Evolutionary conservation across 2,329 filamentous ascomycete genomes (phyloP).

Genomic region (Fusarium fujikuroi): DNA sequence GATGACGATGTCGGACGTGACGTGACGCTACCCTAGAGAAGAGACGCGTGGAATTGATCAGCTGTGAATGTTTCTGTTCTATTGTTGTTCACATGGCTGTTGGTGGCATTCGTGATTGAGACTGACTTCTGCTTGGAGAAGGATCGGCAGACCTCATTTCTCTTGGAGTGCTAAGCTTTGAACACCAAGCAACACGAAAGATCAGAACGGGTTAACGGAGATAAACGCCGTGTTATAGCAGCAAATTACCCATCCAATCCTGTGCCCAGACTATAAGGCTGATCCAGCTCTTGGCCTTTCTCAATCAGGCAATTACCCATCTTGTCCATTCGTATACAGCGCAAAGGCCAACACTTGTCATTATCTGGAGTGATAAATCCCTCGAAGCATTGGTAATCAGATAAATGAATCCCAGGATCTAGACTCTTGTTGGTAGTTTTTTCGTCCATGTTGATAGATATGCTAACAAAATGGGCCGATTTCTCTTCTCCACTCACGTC

Average conservation of each 20-base stretch:
- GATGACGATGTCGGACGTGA: not conserved
- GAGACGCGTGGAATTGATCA: constrained; percentile 2
- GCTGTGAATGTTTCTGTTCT: not conserved
- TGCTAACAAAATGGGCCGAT: constrained; percentile 29
- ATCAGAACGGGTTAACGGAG: not conserved
- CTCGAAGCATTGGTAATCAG: constrained; percentile 7
- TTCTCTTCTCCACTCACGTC: constrained; percentile 12
- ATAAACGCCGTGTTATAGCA: not conserved
- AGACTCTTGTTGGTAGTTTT: constrained; percentile 11
- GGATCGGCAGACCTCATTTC: not conserved
- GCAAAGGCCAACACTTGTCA: not conserved
- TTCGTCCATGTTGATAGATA: constrained; percentile 4
- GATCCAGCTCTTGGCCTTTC: constrained; percentile 4
- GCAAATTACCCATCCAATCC: not conserved
- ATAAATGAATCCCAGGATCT: constrained; percentile 2
- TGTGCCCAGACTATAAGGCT: not conserved
- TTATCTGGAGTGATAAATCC: not conserved
- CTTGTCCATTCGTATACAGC: not conserved
- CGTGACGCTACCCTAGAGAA: not conserved
- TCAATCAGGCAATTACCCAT: not conserved
- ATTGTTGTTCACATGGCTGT: not conserved
- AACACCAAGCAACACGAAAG: not conserved
- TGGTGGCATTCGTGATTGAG: not conserved
- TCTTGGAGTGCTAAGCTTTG: not conserved
- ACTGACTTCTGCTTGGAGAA: not conserved